Evolutionary conservation across 2,329 filamentous ascomycete genomes (phyloP), one percentile per base, ranked within the genome.

Genomic region (Exophiala sp.): DNA sequence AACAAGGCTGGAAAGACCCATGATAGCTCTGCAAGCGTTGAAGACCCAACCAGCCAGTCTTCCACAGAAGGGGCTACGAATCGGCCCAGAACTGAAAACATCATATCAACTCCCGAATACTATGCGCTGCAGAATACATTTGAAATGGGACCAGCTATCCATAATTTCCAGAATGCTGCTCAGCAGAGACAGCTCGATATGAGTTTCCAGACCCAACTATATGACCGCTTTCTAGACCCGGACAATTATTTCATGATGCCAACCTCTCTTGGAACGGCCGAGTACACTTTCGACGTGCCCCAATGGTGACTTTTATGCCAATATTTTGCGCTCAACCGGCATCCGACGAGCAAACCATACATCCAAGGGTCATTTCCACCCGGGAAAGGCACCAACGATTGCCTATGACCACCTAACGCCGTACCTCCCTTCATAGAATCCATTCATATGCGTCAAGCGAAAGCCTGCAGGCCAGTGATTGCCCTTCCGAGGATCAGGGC

Each of bases 401-500:
- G 16, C n/a, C 14, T 6, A 2, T 4, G 11, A 4, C 7, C 9
- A 19, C 11, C 14, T 13, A 18, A 18, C 6, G 34, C n/a, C 16
- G 7, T 18, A 18, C 11, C 9, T 4, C 5, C 7, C 4, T 18
- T 7, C 5, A 19, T 6, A 18, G 18, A 19, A 7, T 4, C 34
- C 34, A n/a, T 5, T 2, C 18, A 19, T 8, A 6, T 11, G 14
- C 5, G 3, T 37, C 34, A 37, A 19, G 18, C 34, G 73, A 93
- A 93, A 2, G 86, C 87, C 68, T 93, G 87, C 21, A 91, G 72
- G 19, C 86, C 85, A 29, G 81, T 84, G 53, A 86, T 84, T 10
- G 81, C 82, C 55, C 82, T 74, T 49, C 82, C 82, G 42, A 85
- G 64, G 62, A 85, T 85, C 62, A 85, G 73, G 62, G 78, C 85